Conservation (phyloP, 768 basidiomycete species). For the Roridomyces roridus region DNA sequence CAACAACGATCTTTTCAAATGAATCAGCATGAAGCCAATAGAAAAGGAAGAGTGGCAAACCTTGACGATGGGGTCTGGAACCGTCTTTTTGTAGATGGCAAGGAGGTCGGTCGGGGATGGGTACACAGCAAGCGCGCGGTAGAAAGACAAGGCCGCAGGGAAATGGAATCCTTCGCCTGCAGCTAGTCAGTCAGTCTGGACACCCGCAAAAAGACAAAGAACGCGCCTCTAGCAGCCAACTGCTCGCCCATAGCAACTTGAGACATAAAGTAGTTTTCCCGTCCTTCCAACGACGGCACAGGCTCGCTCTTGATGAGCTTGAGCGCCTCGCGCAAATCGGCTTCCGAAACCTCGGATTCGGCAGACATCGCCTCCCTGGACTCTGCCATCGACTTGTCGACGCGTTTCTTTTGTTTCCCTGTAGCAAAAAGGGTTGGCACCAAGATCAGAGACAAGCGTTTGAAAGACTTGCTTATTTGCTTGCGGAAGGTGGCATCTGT, state of each 20-base stretch:
- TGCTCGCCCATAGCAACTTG: slow-evolving; percentile 90
- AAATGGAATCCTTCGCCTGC: slow-evolving; percentile 81
- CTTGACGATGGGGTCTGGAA: slow-evolving; percentile 83
- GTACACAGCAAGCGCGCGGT: slow-evolving; percentile 92
- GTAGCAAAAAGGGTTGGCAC: slow-evolving; percentile 17
- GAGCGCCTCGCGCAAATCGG: slow-evolving; percentile 68
- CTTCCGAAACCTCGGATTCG: slow-evolving; percentile 45
- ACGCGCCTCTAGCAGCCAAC: slow-evolving; percentile 73
- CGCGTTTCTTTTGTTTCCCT: slow-evolving; percentile 95
- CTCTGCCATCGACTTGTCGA: slow-evolving; percentile 68
- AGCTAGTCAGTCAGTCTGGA: slow-evolving; percentile 5
- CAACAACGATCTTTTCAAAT: slow-evolving; percentile 65
- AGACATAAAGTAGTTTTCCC: slow-evolving; percentile 90
- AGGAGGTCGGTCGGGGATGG: slow-evolving; percentile 94
- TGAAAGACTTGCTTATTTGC: slow-evolving; percentile 67
- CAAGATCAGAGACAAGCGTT: slow-evolving; percentile 12
- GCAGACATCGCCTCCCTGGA: slow-evolving; percentile 49
- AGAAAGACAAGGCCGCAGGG: slow-evolving; percentile 88
- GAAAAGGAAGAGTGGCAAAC: slow-evolving; percentile 39
- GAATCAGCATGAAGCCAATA: neutral
- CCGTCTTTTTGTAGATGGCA: slow-evolving; percentile 92
- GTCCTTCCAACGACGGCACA: slow-evolving; percentile 73
- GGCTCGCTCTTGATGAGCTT: slow-evolving; percentile 73
- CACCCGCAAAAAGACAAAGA: neutral
- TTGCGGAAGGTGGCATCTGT: slow-evolving; percentile 89